Evolutionary conservation across 257 asterid genomes (phyloP), one percentile per base, ranked within the genome.

Genomic region (Lithospermum erythrorhizon): DNA sequence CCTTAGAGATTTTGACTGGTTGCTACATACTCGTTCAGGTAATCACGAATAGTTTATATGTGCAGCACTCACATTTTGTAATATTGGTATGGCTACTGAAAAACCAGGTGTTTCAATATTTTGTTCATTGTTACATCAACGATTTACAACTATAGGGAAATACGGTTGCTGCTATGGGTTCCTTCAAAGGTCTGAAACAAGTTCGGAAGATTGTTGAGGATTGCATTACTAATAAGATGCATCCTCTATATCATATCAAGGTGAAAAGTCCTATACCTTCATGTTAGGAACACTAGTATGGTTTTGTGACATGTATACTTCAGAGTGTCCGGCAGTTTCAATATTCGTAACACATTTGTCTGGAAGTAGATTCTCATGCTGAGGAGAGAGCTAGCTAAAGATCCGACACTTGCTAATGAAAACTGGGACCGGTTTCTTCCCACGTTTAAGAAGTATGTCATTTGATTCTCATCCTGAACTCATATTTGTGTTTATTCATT

Each of bases 401-500:
- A 91, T 74, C 94, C 96, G 61, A 56, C 90, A 65, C 90, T 87
- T 62, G 95, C 88, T 53, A 73, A 75, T 59, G 96, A 91, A 72
- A 91, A 91, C 68, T 91, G 98, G 96, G 96, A 87, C 58, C 74
- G 95, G 65, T 91, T 88, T 75, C 94, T 91, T 71, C 98, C 98
- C 2, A 80, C 57, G 35, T 87, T 83, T 68, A 91, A 91, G 67
- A 91, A 86, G 98, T 88, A 81, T 21, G 80, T 56, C 37, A 21
- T 60, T 22, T 24, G 16, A 23, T 61, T 21, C 17, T 73, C 18
- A 18, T 16, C 30, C 47, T 27, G n/a, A 16, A 56, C n/a, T 47
- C 45, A 23, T 16, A 21, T 18, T n/a, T 48, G 23, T 16, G 37
- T 55, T 29, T 49, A 41, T 60, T 60, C 0, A 3, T 49, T 64